Conservation (phyloP, 495 filamentous ascomycete genomes). For the Lophium mytilinum region DNA sequence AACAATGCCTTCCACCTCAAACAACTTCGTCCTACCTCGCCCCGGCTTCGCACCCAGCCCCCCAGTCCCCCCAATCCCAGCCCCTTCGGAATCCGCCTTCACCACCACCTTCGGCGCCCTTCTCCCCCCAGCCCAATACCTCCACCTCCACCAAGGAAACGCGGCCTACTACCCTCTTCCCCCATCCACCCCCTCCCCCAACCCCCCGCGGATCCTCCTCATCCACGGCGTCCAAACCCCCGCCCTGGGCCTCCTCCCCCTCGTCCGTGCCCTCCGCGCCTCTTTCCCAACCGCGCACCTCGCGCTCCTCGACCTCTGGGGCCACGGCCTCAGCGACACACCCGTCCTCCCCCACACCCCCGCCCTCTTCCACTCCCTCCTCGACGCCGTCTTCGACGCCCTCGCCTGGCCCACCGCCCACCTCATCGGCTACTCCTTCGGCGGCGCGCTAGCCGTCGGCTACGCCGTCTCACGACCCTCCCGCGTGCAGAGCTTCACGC, state of each 20-base stretch:
- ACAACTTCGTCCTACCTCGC: constrained; percentile 30
- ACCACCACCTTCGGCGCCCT: constrained; percentile 31
- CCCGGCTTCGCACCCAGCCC: constrained; percentile 17
- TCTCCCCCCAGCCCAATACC: constrained; percentile 34
- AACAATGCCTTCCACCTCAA: not conserved
- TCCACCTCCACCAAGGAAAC: constrained; percentile 29
- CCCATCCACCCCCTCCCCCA: constrained; percentile 2
- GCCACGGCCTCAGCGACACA: constrained; percentile 30
- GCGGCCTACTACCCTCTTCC: constrained; percentile 35
- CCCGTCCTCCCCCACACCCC: constrained; percentile 21
- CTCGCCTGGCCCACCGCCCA: constrained; percentile 24
- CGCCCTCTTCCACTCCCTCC: constrained; percentile 23
- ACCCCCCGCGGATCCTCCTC: constrained; percentile 17
- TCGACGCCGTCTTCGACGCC: constrained; percentile 18
- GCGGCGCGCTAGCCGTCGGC: constrained; percentile 11
- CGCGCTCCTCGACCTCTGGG: constrained; percentile 26
- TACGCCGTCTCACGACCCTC: constrained; percentile 20
- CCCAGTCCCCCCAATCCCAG: constrained; percentile 25
- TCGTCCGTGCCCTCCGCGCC: constrained; percentile 12
- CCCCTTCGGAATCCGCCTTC: constrained; percentile 35
- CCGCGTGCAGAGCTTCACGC: constrained; percentile 14
- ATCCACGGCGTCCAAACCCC: constrained; percentile 28
- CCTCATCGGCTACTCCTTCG: constrained; percentile 28
- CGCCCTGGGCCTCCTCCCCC: constrained; percentile 26
- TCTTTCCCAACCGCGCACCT: constrained; percentile 10